These are phyloP conservation scores for Microbotryum saponariae DNA, from an alignment of 1,284 basidiomycete species.

Conservation along the genomic window DNA sequence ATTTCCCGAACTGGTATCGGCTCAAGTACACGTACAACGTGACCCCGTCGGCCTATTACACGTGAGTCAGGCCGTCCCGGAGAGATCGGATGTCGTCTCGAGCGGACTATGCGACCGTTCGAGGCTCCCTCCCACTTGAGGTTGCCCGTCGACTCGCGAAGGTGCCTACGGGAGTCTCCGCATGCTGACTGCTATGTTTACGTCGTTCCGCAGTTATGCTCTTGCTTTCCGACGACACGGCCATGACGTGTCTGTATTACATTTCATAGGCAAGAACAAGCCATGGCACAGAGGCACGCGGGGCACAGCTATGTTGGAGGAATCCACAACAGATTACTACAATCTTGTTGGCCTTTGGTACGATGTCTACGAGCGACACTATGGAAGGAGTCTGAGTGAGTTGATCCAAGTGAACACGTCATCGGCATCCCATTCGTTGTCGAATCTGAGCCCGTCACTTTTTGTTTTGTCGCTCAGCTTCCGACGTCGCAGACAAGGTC, in stretches of 20 bases:
- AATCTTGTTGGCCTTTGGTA: slow-evolving; percentile 83
- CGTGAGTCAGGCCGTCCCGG: slow-evolving; percentile 51
- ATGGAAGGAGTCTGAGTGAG: slow-evolving; percentile 48
- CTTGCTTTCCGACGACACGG: slow-evolving; percentile 92
- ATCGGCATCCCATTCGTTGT: slow-evolving; percentile 1
- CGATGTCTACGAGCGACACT: slow-evolving; percentile 77
- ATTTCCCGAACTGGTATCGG: slow-evolving; percentile 74
- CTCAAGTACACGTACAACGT: slow-evolving; percentile 95
- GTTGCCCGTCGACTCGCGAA: no score
- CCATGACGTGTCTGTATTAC: slow-evolving; percentile 74
- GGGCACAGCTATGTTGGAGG: slow-evolving; percentile 34
- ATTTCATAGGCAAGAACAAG: slow-evolving; percentile 91
- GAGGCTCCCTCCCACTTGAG: background rate
- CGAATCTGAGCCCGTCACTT: background rate
- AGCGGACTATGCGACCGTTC: background rate
- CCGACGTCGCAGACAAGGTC: background rate
- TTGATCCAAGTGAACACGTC: slow-evolving; percentile 26
- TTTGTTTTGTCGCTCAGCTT: no score
- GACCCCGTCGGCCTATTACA: slow-evolving; percentile 94
- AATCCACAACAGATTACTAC: slow-evolving; percentile 54
- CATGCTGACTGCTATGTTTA: slow-evolving; percentile 30
- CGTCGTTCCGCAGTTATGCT: slow-evolving; percentile 58
- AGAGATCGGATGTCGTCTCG: no score
- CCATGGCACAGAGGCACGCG: slow-evolving; percentile 63
- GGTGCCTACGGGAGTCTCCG: no score